phyloP scores from a whole-genome alignment of 768 basidiomycete species.

The Holtermanniella nyarrowii region DNA sequence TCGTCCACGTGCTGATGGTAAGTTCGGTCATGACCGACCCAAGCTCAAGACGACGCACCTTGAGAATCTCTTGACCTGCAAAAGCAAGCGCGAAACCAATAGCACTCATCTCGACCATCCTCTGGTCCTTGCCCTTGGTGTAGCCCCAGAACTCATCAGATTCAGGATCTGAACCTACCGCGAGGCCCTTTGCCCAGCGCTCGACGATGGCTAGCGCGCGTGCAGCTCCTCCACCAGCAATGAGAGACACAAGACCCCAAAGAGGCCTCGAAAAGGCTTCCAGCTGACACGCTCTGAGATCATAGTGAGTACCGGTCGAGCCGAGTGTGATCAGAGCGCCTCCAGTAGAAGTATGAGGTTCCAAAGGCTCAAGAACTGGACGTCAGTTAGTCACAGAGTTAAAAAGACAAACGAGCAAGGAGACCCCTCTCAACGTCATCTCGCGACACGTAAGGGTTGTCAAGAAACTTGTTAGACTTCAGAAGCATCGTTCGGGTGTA shows the following conservation, averaged over 20 bases:
- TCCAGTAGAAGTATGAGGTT: constrained; percentile 59
- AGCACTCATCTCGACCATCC: constrained; percentile 73
- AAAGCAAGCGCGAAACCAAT: constrained; percentile 63
- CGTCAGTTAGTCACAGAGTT: neutral
- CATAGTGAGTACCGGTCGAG: constrained; percentile 58
- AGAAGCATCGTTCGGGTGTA: constrained; percentile 36
- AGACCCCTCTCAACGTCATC: constrained; percentile 54
- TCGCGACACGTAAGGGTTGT: constrained; percentile 55
- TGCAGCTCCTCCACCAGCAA: constrained; percentile 52
- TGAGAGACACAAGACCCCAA: constrained; percentile 60
- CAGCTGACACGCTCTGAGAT: constrained; percentile 56
- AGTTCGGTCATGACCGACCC: neutral
- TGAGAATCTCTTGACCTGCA: constrained; percentile 52
- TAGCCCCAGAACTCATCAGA: constrained; percentile 65
- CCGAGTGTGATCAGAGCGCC: constrained; percentile 63
- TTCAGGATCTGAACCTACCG: constrained; percentile 57
- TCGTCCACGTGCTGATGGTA: constrained; percentile 28
- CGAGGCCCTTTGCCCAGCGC: constrained; percentile 58
- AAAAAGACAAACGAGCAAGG: constrained; percentile 25
- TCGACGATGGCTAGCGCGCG: neutral
- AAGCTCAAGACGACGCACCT: constrained; percentile 3
- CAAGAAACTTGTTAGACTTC: constrained; percentile 25
- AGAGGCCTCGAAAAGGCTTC: constrained; percentile 68
- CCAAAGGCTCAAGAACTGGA: constrained; percentile 57
- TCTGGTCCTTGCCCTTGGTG: constrained; percentile 63